A percentile compares a stretch with the other conserved stretches of the same genome.
phyloP scores from a whole-genome alignment of 169 alveolate genomes.

The Amoebophrya sp. region DNA sequence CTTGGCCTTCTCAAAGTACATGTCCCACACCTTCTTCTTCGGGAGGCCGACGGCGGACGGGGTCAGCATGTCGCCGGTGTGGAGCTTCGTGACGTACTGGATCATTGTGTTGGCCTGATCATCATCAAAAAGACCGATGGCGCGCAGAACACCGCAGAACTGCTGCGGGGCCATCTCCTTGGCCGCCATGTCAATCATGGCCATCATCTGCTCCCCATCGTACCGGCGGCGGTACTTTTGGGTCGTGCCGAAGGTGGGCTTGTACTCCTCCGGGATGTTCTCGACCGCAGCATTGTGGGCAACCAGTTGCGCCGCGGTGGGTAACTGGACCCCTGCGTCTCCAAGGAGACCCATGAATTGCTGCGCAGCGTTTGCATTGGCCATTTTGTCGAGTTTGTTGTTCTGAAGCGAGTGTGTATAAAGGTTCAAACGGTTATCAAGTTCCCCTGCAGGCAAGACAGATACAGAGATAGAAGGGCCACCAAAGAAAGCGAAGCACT shows the following conservation, averaged over 20 bases:
- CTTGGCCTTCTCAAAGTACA: not conserved
- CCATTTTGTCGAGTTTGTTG: not conserved
- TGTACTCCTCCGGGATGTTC: not conserved
- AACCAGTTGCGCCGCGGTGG: not conserved
- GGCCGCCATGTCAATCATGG: not conserved
- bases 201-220: not conserved
- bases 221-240: not conserved
- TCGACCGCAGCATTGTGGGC: not conserved
- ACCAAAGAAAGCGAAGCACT: not conserved
- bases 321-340: not conserved
- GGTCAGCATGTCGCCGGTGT: too few species aligned
- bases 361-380: not conserved
- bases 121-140: not conserved
- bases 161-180: not conserved
- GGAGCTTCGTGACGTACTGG: too few species aligned
- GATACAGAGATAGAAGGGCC: not conserved
- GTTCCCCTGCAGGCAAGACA: too few species aligned
- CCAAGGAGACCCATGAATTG: not conserved
- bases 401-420: too few species aligned
- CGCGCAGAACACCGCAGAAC: not conserved
- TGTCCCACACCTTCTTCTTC: too few species aligned
- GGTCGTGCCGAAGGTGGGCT: not conserved
- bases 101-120: too few species aligned
- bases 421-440: too few species aligned
- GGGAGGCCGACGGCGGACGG: too few species aligned